phyloP scores from a whole-genome alignment of 192 early-diverging fungal genomes.

The Piromyces finnis region DNA sequence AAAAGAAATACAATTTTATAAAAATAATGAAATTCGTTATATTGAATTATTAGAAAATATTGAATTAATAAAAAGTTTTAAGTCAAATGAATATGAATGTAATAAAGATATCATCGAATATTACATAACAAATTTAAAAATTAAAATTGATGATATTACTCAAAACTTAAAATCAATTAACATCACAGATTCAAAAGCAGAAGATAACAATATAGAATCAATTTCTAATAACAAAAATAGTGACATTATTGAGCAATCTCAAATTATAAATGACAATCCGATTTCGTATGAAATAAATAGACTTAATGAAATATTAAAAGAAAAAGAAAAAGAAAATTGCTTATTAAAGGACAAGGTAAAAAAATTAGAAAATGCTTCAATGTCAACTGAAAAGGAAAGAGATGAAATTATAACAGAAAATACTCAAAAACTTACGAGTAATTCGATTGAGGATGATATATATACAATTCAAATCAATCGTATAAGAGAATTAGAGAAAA shows the following conservation, averaged over 20 bases:
- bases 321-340: background rate
- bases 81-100: background rate
- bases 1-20: background rate
- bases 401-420: too few species aligned
- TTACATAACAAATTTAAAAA: background rate
- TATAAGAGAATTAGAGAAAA: background rate
- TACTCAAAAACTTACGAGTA: too few species aligned
- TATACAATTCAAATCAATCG: background rate
- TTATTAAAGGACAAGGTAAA: background rate
- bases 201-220: background rate
- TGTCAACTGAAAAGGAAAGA: too few species aligned
- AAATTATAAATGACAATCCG: background rate
- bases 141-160: background rate
- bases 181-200: background rate
- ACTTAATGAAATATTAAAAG: background rate
- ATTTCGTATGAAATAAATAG: background rate
- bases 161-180: background rate
- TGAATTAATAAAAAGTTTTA: background rate
- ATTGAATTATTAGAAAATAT: background rate
- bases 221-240: background rate
- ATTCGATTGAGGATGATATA: background rate
- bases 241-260: background rate
- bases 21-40: background rate
- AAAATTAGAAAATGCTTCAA: background rate
- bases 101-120: background rate